phyloP scores from a whole-genome alignment of 495 filamentous ascomycete genomes.

The Tuber microsphaerosporum region DNA sequence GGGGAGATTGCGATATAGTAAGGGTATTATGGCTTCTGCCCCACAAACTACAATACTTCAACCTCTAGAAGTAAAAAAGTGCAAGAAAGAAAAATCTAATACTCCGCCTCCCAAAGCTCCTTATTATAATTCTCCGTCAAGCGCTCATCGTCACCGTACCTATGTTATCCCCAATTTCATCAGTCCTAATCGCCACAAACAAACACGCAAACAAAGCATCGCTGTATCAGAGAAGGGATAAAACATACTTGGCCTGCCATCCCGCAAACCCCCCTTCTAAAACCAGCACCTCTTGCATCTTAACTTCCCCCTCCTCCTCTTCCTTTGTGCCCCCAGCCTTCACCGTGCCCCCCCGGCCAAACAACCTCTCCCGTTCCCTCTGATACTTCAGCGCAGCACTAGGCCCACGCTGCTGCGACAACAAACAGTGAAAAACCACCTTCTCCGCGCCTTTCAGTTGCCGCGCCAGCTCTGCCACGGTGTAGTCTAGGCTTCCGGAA shows the following conservation, averaged over 20 bases:
- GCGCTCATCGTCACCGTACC: slow-evolving; percentile 62
- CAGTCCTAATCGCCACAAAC: slow-evolving; percentile 7
- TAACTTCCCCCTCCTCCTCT: slow-evolving; percentile 35
- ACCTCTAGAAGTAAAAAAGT: neutral
- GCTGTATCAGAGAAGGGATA: neutral
- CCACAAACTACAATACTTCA: neutral
- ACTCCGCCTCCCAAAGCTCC: slow-evolving; percentile 73
- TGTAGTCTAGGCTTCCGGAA: slow-evolving; percentile 61
- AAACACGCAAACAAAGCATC: neutral
- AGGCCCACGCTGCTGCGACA: slow-evolving; percentile 81
- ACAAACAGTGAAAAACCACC: slow-evolving; percentile 92
- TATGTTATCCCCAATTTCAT: slow-evolving; percentile 20
- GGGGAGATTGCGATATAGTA: neutral
- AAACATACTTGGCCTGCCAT: slow-evolving; percentile 76
- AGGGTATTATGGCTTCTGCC: neutral
- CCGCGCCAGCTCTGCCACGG: slow-evolving; percentile 72
- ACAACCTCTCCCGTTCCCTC: slow-evolving; percentile 53
- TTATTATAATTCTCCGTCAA: slow-evolving; percentile 81
- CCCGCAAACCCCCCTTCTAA: slow-evolving; percentile 80
- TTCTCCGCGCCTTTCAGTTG: slow-evolving; percentile 68
- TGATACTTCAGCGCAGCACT: slow-evolving; percentile 62
- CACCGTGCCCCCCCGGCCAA: slow-evolving; percentile 33
- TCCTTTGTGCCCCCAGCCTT: slow-evolving; percentile 14
- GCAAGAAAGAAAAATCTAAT: slow-evolving; percentile 36
- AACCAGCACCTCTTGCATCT: slow-evolving; percentile 66